These are phyloP conservation scores for Teunomyces cretensis DNA, from an alignment of 805 yeast genomes.

Conservation along the genomic window DNA sequence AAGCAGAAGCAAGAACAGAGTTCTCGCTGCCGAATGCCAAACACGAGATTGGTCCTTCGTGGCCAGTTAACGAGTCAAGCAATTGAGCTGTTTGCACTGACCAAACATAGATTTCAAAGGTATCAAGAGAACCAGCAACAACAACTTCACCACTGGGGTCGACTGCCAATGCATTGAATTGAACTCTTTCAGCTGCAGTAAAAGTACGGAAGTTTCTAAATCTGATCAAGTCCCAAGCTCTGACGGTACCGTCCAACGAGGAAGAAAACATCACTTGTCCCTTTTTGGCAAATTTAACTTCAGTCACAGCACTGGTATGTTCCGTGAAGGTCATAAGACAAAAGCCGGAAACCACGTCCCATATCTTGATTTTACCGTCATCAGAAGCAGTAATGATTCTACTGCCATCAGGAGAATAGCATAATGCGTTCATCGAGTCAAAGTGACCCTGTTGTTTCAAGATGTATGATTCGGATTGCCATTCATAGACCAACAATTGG, in stretches of 20 bases:
- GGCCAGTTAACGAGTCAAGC: constrained; percentile 85
- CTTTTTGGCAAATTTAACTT: constrained; percentile 78
- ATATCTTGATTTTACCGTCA: constrained; percentile 93
- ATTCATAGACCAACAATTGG: constrained; percentile 94
- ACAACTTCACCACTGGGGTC: constrained; percentile 97
- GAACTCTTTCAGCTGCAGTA: constrained; percentile 85
- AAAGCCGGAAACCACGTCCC: constrained; percentile 94
- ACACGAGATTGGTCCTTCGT: constrained; percentile 92
- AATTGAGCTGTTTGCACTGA: constrained; percentile 94
- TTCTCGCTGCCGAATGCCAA: constrained; percentile 82
- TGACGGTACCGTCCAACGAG: constrained; percentile 92
- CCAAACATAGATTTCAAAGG: constrained; percentile 92
- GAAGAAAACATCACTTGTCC: constrained; percentile 92
- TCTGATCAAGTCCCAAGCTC: constrained; percentile 95
- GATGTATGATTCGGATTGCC: constrained; percentile 97
- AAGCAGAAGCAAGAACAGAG: constrained; percentile 77
- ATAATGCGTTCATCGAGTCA: constrained; percentile 79
- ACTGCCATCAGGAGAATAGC: constrained; percentile 94
- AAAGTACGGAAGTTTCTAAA: constrained; percentile 93
- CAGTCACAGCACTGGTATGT: constrained; percentile 86
- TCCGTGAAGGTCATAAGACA: constrained; percentile 90
- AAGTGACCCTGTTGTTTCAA: constrained; percentile 97
- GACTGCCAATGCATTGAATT: constrained; percentile 85
- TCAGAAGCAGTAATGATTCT: constrained; percentile 91
- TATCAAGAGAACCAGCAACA: constrained; percentile 90